A percentile compares a stretch with the other conserved stretches of the same genome.
These are phyloP conservation scores for Xerocomellus chrysenteron DNA, from an alignment of 768 basidiomycete species.

Conservation along the genomic window DNA sequence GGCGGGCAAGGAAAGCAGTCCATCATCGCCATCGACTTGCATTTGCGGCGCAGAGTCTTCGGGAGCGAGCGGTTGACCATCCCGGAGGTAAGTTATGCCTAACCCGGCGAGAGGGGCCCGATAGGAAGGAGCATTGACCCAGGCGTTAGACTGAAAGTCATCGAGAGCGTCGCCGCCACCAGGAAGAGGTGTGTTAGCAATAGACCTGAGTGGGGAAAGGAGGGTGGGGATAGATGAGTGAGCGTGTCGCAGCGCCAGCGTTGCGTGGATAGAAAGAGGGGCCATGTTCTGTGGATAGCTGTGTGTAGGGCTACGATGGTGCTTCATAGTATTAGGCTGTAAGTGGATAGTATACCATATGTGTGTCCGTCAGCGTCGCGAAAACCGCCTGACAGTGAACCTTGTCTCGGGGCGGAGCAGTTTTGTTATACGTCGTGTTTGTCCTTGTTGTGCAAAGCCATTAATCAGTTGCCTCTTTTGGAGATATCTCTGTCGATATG, in stretches of 20 bases:
- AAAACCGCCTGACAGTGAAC: background rate
- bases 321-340: conserved; percentile 24
- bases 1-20: background rate
- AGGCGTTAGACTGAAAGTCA: conserved; percentile 35
- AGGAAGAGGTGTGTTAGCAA: conserved; percentile 2
- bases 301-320: conserved; percentile 23
- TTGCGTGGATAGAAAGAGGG: conserved; percentile 15
- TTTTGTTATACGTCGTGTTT: conserved; percentile 17
- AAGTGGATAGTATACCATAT: background rate
- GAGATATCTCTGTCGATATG: conserved; percentile 12
- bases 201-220: conserved; percentile 26
- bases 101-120: conserved; percentile 25
- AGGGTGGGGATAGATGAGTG: conserved; percentile 24
- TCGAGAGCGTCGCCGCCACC: conserved; percentile 5
- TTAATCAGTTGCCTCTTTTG: conserved; percentile 17
- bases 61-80: background rate
- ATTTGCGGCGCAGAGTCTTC: conserved; percentile 4
- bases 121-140: conserved; percentile 8
- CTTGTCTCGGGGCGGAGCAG: too few species aligned
- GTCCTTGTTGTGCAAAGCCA: conserved; percentile 21
- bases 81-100: conserved; percentile 21
- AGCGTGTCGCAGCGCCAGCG: conserved; percentile 33
- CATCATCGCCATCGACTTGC: conserved; percentile 5
- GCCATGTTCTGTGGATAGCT: conserved; percentile 15
- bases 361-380: conserved; percentile 2